Evolutionary conservation across 192 early-diverging fungal species (phyloP), one percentile per base, ranked within the genome.

Genomic region (Powellomyces hirtus): DNA sequence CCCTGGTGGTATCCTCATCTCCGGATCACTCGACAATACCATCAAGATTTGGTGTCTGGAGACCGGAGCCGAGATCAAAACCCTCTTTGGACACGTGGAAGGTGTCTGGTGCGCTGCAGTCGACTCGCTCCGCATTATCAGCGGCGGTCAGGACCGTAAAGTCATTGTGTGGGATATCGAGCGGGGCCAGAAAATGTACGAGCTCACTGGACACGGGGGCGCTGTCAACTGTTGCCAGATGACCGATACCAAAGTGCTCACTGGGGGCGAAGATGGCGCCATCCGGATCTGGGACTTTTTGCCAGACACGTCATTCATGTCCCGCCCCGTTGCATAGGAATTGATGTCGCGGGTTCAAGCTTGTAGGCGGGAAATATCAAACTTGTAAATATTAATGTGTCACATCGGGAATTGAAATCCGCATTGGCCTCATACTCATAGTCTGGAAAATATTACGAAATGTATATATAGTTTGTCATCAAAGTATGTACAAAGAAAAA

Each of bases 91-190:
- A 11, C 95, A 98, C 75, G 86, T 85, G 0, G 86, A 88, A 55
- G 90, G 93, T 38, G 91, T 99, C 85, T 90, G 53, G 89, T 95
- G 81, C 30, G 87, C 91, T 53, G 84, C 83, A 33, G 82, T 83
- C 50, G 90, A 92, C 64, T 85, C 88, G 20, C 75, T 89, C 51
- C 73, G 89, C 11, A 77, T 97, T 62, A 87, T 98, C 18, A 92
- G 92, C 6, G 92, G 92, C 8, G 89, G 88, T 14, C 76, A 92
- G 6, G 97, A 98, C 64, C 87, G 89, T 45, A 93, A 86, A 0
- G 81, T 99, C 57, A 92, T 91, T 52, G 82, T 99, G n/a, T 99
- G 95, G 95, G 90, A 93, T 58, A 78, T 92, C 18, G 84, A 88
- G 45, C 87, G 89, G 0, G 95, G 93, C 10, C 74, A 88, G 61